Percentiles rank a stretch among this genome's conserved stretches.
Conservation (phyloP, 2,329 filamentous ascomycete species). For the Pseudocercospora musae region DNA sequence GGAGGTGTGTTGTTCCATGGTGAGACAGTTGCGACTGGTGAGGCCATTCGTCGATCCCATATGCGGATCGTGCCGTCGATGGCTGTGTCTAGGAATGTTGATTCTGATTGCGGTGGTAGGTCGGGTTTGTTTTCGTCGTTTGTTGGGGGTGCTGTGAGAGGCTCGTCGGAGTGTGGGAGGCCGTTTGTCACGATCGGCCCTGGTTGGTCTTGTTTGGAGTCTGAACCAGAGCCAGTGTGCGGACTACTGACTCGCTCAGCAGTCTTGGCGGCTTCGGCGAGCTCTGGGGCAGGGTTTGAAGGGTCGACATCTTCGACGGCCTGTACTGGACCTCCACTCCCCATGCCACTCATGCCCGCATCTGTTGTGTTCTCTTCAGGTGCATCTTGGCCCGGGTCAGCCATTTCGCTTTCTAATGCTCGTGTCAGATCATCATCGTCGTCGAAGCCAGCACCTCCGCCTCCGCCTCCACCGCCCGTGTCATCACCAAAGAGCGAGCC, state of each 20-base stretch:
- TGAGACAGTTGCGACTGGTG: slow-evolving; percentile 74
- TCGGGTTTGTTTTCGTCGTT: slow-evolving; percentile 35
- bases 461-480: slow-evolving; percentile 47
- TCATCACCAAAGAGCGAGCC: slow-evolving; percentile 77
- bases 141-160: slow-evolving; percentile 34
- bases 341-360: slow-evolving; percentile 46
- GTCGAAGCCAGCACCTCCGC: slow-evolving; percentile 58
- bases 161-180: slow-evolving; percentile 52
- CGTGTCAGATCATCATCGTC: slow-evolving; percentile 81
- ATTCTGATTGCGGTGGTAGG: slow-evolving; percentile 58
- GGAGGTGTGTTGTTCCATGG: slow-evolving; percentile 75
- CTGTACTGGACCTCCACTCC: slow-evolving; percentile 40
- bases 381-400: slow-evolving; percentile 37
- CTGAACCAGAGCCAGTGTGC: neutral
- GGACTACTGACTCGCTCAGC: neutral
- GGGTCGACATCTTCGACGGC: neutral
- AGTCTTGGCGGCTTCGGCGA: slow-evolving; percentile 31
- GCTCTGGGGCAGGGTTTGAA: slow-evolving; percentile 7
- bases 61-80: slow-evolving; percentile 87
- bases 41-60: slow-evolving; percentile 79
- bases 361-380: slow-evolving; percentile 22
- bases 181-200: slow-evolving; percentile 41
- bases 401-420: slow-evolving; percentile 60
- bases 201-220: neutral
- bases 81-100: slow-evolving; percentile 82